Base-by-base conservation (phyloP, 2,329 filamentous ascomycete genomes). In the Myrmaecium sp. region DNA sequence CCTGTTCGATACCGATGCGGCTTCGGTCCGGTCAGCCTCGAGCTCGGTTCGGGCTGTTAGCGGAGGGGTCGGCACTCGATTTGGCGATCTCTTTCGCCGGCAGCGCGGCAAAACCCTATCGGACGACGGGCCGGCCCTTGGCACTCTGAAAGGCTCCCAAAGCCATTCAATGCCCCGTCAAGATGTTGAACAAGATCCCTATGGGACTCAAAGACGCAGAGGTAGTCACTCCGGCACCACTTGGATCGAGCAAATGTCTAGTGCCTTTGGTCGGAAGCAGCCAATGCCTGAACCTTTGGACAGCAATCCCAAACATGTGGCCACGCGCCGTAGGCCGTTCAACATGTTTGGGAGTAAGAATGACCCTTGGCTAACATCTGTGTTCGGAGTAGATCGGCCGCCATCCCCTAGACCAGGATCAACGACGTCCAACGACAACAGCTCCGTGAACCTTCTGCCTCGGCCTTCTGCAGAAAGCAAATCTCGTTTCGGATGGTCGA, bases 81-180 rank as follows among this genome's bases (percentile, higher is more conserved):
- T 73, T 32, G 65, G 66, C 7, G 61, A 59, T 10, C 47, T 80
- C 16, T 70, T 77, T 27, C 68, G 73, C 26, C 69, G 69, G 22
- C 62, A 66, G 29, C 64, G 65, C 14, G 57, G 65, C 4, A 82
- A 81, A 49, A 61, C 62, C 1, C 43, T 62, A 5, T 63, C 67
- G 6, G 65, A 67, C 16, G 63, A 70, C 16, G 72, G 74, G 0
- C 74, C 73, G 5, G 58, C 66, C 1, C 51, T 83, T 5, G 80
- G 80, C 1, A 71, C 66, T 12, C 55, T 84, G 9, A 80, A 79
- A 42, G 54, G 67, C 16, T 65, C 68, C 0, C 77, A 86, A 44
- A 83, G 77, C 40, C 77, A 81, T 42, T 86, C 80, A 0, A 70
- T 89, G 36, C 80, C 80, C 5, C 57, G 67, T 18, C 62, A 70